Base-by-base conservation (phyloP, 2,329 filamentous ascomycete species). In the Magnaporthiopsis rhizophila region DNA sequence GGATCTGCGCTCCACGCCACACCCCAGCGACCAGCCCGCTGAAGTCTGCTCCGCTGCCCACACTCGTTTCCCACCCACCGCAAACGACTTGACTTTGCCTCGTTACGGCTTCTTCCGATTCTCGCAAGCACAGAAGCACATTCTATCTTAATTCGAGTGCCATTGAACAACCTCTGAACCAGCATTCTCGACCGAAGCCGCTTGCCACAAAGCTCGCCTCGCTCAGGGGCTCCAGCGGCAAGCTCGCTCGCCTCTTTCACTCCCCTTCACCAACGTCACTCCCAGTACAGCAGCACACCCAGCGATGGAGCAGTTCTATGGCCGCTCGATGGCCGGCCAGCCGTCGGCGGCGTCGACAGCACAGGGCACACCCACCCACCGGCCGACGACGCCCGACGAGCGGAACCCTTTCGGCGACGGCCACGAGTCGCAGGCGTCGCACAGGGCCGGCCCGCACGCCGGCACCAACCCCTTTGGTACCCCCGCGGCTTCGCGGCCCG, bases 381-480 rank as follows among this genome's bases (percentile, higher is more conserved):
- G 62, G 6, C 62, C 62, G 3, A 53, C 32, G 53, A 79, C 78
- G 18, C 78, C 78, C 58, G 78, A 75, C 70, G 79, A 76, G 21
- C 73, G 75, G 60, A 78, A 77, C 65, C 77, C 77, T 3, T 80
- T 80, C 61, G 71, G 73, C 63, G 79, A 79, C 62, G 76, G 74
- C 58, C 62, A 69, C 60, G 78, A 78, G 65, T 70, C 75, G 6
- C 72, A 73, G 50, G 72, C 76, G 4, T 74, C 74, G 0, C 72
- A 74, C n/a, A 72, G 72, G 32, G 71, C 67, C 6, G 69, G 69
- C 9, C 30, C 62, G 2, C 28, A 12, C 1, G 60, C 36, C 26
- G 9, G 63, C 24, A 67, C 67, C 64, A 81, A 83, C 67, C 80
- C 81, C 1, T 83, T 83, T 67, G 70, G 73, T 60, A 83, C 78